A percentile compares a stretch with the other conserved stretches of the same genome.
Evolutionary conservation across 768 basidiomycete genomes (phyloP).

Genomic region (Naganishia friedmannii): DNA sequence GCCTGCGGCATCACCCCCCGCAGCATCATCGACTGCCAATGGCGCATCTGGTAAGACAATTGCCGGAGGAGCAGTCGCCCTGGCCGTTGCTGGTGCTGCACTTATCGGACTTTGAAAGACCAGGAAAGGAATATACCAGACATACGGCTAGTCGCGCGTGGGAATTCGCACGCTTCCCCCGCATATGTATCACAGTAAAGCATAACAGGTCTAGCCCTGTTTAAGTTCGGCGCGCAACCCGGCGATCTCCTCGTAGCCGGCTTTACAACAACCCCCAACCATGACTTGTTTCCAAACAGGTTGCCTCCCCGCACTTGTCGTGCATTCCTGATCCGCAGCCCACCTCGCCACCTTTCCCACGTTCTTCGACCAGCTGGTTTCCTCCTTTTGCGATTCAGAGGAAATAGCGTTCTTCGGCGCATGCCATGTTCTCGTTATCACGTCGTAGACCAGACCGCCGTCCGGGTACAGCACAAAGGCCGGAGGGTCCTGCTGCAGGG

Average conservation of each 20-base stretch:
- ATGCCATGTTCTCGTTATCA: slow-evolving; percentile 56
- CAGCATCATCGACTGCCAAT: slow-evolving; percentile 9
- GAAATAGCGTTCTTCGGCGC: slow-evolving; percentile 28
- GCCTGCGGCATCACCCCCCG: not conserved
- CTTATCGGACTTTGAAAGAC: slow-evolving; percentile 1
- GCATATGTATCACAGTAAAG: slow-evolving; percentile 7
- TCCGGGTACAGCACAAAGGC: slow-evolving; percentile 72
- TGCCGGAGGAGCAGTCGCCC: slow-evolving; percentile 25
- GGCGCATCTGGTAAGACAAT: slow-evolving; percentile 1
- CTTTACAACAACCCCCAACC: slow-evolving; percentile 70
- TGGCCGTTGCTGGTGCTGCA: slow-evolving; percentile 22
- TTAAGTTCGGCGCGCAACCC: slow-evolving; percentile 35
- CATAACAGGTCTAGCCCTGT: not conserved
- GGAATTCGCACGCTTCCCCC: not conserved
- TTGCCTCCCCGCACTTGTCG: slow-evolving; percentile 28
- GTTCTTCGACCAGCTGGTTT: slow-evolving; percentile 39
- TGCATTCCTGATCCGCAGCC: slow-evolving; percentile 43
- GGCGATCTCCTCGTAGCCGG: slow-evolving; percentile 59
- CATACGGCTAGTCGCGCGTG: not conserved
- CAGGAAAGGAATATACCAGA: not conserved
- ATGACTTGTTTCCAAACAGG: slow-evolving; percentile 59
- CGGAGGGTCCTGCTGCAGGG: slow-evolving; percentile 8
- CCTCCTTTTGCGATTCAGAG: slow-evolving; percentile 26
- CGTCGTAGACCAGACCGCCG: slow-evolving; percentile 62
- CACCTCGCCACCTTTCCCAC: slow-evolving; percentile 32